These are phyloP conservation scores for Candida sakaeoensis DNA, from an alignment of 805 yeast genomes.

Conservation along the genomic window DNA sequence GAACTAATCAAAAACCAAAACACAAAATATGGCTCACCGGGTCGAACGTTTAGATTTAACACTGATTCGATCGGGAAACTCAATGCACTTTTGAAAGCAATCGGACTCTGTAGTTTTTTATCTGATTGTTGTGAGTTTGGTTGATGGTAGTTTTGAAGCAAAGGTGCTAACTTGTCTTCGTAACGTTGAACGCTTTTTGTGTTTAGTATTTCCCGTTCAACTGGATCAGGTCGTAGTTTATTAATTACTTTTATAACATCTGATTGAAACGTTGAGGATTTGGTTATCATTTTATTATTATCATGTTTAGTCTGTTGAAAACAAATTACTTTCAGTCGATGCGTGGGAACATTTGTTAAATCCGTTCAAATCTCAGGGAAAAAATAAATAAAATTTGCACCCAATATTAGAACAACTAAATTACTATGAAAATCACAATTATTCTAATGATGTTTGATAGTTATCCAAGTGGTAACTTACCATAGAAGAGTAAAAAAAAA, in stretches of 20 bases:
- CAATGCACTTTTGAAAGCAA: conserved; percentile 27
- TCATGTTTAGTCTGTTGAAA: too few species aligned
- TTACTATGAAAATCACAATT: too few species aligned
- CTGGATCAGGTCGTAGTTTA: conserved; percentile 9
- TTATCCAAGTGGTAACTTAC: too few species aligned
- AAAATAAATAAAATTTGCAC: not conserved
- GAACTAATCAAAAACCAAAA: conserved; percentile 66
- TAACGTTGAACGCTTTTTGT: conserved; percentile 4
- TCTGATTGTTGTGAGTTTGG: not conserved
- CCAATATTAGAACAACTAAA: too few species aligned
- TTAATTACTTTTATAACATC: conserved; percentile 1
- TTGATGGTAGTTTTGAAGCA: conserved; percentile 10
- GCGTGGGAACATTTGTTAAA: not conserved
- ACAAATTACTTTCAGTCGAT: too few species aligned
- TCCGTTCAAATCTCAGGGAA: too few species aligned
- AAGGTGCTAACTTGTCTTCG: conserved; percentile 18
- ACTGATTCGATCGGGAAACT: conserved; percentile 31
- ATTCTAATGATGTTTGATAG: too few species aligned
- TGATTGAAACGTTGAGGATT: conserved; percentile 3
- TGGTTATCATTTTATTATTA: conserved; percentile 1
- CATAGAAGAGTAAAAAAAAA: too few species aligned
- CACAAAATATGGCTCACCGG: conserved; percentile 35
- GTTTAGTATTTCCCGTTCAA: not conserved
- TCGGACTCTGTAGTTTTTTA: conserved; percentile 1
- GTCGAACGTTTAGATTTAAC: conserved; percentile 27